Evolutionary conservation across 441 rosid genomes (phyloP).

Genomic region (Populus hybrid): DNA sequence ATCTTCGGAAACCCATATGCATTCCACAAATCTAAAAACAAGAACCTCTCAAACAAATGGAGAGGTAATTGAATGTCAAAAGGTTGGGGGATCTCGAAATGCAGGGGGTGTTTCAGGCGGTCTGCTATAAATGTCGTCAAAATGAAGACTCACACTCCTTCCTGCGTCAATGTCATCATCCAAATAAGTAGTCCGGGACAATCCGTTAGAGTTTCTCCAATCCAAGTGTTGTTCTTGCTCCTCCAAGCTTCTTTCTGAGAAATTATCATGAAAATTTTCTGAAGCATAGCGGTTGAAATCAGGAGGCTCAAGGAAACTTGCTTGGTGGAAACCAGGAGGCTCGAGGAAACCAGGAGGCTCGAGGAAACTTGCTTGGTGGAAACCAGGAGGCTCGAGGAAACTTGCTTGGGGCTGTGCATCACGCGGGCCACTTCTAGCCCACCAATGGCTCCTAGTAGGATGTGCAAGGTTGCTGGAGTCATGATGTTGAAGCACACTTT

Average conservation of each 20-base stretch:
- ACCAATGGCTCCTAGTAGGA: conserved; percentile 60
- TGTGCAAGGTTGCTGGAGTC: conserved; percentile 30
- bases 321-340: neutral
- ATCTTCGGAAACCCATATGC: conserved; percentile 33
- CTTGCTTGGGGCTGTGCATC: conserved; percentile 56
- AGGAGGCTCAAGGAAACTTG: neutral
- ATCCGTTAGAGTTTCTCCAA: conserved; percentile 37
- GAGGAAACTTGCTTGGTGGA: neutral
- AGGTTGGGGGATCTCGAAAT: conserved; percentile 22
- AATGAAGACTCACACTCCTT: conserved; percentile 63
- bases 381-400: conserved; percentile 82
- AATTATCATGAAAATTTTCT: conserved; percentile 34
- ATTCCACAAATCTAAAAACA: conserved; percentile 16
- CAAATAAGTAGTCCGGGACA: conserved; percentile 41
- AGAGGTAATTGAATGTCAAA: conserved; percentile 13
- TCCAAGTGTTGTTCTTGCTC: conserved; percentile 46
- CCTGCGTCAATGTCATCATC: conserved; percentile 60
- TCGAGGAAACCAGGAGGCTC: too few species aligned
- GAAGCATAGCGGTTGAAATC: conserved; percentile 40
- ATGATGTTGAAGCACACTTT: conserved; percentile 61
- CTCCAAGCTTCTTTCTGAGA: conserved; percentile 59
- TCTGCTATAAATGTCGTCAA: conserved; percentile 71
- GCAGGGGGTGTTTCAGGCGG: conserved; percentile 52
- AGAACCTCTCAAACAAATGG: conserved; percentile 7
- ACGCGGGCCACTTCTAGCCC: conserved; percentile 60